Conservation (phyloP, 2,329 filamentous ascomycete genomes). For the Pseudogymnoascus verrucosus region DNA sequence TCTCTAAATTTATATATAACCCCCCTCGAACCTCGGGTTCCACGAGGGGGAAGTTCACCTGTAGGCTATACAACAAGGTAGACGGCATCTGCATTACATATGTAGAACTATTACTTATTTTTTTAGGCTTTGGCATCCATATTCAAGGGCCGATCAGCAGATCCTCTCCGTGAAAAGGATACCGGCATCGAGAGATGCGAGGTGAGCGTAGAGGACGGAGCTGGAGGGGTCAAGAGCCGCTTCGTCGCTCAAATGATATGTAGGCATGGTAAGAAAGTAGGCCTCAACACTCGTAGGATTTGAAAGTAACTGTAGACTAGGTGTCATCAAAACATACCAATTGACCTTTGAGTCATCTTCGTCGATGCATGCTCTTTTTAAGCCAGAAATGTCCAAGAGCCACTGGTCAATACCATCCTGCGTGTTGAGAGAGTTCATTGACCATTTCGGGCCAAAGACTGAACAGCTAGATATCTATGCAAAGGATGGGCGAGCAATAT, state of each 20-base stretch:
- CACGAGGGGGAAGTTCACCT: constrained; percentile 54
- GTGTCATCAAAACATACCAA: constrained; percentile 68
- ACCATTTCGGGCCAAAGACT: constrained; percentile 72
- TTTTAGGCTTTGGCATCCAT: constrained; percentile 59
- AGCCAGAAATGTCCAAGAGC: constrained; percentile 56
- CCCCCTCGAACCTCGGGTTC: constrained; percentile 26
- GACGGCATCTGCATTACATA: constrained; percentile 14
- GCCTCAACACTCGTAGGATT: background rate
- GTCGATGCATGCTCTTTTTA: constrained; percentile 71
- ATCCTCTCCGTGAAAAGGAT: constrained; percentile 56
- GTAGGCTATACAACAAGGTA: constrained; percentile 65
- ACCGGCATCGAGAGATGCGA: constrained; percentile 68
- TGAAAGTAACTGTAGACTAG: constrained; percentile 31
- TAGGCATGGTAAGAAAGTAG: constrained; percentile 50
- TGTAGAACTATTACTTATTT: background rate
- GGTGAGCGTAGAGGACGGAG: constrained; percentile 63
- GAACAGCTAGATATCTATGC: constrained; percentile 74
- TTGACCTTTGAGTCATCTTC: constrained; percentile 66
- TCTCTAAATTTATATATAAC: constrained; percentile 62
- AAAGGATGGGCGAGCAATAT: constrained; percentile 59
- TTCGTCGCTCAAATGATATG: constrained; percentile 68
- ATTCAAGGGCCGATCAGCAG: constrained; percentile 60
- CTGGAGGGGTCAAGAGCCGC: constrained; percentile 58
- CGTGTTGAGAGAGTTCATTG: constrained; percentile 65
- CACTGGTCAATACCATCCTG: constrained; percentile 66